Evolutionary conservation across 1,139 yeast species (phyloP), one percentile per base, ranked within the genome.

Genomic region (Saccharomycopsis hybrid): DNA sequence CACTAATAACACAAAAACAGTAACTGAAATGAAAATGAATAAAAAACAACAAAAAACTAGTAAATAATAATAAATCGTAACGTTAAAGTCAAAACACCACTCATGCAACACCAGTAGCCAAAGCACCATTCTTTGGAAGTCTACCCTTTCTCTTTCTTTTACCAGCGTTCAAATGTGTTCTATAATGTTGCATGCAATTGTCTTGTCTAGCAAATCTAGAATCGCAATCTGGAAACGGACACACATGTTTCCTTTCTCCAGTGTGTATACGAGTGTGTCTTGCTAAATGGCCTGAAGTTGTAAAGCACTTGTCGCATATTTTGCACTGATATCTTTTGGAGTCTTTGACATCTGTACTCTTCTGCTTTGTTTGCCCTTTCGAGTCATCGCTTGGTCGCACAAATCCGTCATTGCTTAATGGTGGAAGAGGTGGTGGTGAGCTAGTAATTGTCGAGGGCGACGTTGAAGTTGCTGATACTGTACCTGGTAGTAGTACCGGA

Each of bases 171-270:
- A 51, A 44, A 44, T 88, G 96, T 4, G 95, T 87, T 62, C 88
- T 78, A 65, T 78, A 85, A 63, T 89, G 97, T 64, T 89, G 96
- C 83, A 86, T 85, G 66, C 96, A 88, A 65, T 89, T 89, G 65
- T 89, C 97, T 65, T 88, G 96, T 61, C 97, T 76, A 43, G 96
- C 89, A 65, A 89, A 89, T 48, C 89, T 69, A 31, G 95, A 90
- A 9, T 73, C 78, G 66, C 97, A 89, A 18, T 82, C 81, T 18
- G 84, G 84, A 69, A 76, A 80, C 0, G 95, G 95, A 65, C 97
- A 89, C 13, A 71, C 68, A 64, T 87, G 95, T 59, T 85, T 87
- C 60, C 92, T 77, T 59, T 88, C 96, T 31, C 97, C 96, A 0
- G 96, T 88, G 65, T 89, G 97, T 44, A 88, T 87, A 52, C 96